These are phyloP conservation scores for Xerocomellus chrysenteron DNA, from an alignment of 768 basidiomycete genomes.

Conservation along the genomic window DNA sequence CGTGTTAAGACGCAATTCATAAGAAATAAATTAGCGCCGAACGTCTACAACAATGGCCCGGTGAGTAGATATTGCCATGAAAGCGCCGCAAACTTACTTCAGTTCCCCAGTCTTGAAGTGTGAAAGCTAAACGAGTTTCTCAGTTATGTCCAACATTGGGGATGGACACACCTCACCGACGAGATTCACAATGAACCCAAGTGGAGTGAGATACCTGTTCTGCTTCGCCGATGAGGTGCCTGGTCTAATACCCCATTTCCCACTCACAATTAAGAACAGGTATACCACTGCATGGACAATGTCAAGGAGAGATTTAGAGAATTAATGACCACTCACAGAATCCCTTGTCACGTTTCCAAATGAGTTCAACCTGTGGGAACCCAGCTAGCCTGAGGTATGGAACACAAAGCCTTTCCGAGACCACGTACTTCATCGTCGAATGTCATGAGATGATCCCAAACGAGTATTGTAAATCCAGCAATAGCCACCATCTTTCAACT, in stretches of 20 bases:
- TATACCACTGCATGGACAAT: slow-evolving; percentile 26
- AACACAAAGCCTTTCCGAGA: background rate
- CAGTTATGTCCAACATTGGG: background rate
- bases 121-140: slow-evolving; percentile 12
- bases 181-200: slow-evolving; percentile 61
- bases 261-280: slow-evolving; percentile 39
- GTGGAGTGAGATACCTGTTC: slow-evolving; percentile 65
- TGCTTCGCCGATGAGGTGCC: slow-evolving; percentile 20
- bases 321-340: slow-evolving; percentile 27
- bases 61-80: background rate
- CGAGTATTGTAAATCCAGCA: slow-evolving; percentile 47
- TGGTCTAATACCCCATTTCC: background rate
- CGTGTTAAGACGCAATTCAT: background rate
- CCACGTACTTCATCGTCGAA: slow-evolving; percentile 37
- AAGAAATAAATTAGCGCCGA: background rate
- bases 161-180: slow-evolving; percentile 23
- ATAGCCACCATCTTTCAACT: slow-evolving; percentile 48
- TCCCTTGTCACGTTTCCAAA: slow-evolving; percentile 39
- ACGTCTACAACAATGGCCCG: slow-evolving; percentile 9
- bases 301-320: background rate
- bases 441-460: slow-evolving; percentile 48
- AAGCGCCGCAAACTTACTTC: slow-evolving; percentile 7
- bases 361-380: slow-evolving; percentile 31
- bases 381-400: background rate
- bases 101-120: slow-evolving; percentile 11